Evolutionary conservation across 1,284 basidiomycete genomes (phyloP), one percentile per base, ranked within the genome.

Genomic region (Amylostereum chailletii): DNA sequence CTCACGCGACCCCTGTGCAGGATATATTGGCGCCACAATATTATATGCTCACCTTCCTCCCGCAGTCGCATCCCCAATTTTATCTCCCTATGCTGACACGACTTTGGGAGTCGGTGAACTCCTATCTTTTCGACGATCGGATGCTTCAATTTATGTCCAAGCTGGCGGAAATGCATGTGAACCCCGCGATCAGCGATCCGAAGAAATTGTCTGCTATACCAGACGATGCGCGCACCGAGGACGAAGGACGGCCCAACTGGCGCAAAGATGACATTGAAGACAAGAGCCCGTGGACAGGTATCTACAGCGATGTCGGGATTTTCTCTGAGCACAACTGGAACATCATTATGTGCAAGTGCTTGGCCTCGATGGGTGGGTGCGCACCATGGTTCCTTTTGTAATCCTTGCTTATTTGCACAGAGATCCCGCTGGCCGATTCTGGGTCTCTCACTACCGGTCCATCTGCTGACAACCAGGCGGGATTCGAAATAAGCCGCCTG

Each of bases 341-440:
- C 58, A 77, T 86, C 53, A 73, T 97, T 60, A 95, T 96, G 90
- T 87, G 86, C 59, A 94, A 94, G 69, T 92, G 89, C 63, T 71
- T 97, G 46, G 77, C 86, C 6, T 88, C 88, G 1, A 90, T 94
- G 76, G 90, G 81, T 91, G 67, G 55, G 86, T 71, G 19, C 19
- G 19, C 19, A 19, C 19, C 19, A 19, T 19, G 19, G 36, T 57
- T 51, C 4, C 26, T 54, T 51, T 26, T 32, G 31, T 29, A 34
- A 49, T 47, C 32, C 48, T 26, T 53, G 46, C 47, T 32, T 31
- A 43, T 50, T 46, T 47, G 44, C 43, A 34, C 58, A 86, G 84
- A 85, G 62, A 86, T 87, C 41, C 79, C 81, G 4, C 68, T 87
- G 34, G 83, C 81, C 7, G 84, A 86, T 61, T 70, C 77, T 29